A percentile compares a stretch with the other conserved stretches of the same genome.
phyloP scores from a whole-genome alignment of 1,284 basidiomycete species.

The Rhodotorula sp. region DNA sequence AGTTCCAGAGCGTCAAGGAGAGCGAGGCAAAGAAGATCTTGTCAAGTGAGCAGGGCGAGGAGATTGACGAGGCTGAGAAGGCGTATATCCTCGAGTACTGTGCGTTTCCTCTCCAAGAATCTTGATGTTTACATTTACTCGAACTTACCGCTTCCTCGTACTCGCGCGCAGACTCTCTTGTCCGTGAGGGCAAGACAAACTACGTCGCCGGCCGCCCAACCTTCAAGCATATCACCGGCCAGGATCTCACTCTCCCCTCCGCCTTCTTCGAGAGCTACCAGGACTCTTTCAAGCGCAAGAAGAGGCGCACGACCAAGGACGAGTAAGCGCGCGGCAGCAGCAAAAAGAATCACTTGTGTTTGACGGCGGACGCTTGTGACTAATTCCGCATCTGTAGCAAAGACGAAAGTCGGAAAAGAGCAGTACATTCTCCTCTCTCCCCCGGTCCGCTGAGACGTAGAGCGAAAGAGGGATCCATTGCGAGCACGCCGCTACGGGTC shows the following conservation, averaged over 20 bases:
- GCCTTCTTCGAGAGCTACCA: constrained; percentile 8
- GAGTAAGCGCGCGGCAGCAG: not conserved
- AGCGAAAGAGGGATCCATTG: too few relatives aligned
- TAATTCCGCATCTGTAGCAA: too few relatives aligned
- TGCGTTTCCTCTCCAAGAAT: not conserved
- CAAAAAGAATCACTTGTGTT: not conserved
- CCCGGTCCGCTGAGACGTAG: too few relatives aligned
- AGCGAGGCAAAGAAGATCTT: constrained; percentile 17
- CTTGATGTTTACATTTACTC: not conserved
- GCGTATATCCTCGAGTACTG: constrained; percentile 19
- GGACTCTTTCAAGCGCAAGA: constrained; percentile 17
- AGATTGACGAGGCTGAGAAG: constrained; percentile 7
- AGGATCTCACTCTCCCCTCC: constrained; percentile 1
- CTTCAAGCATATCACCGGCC: constrained; percentile 10
- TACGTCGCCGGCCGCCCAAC: constrained; percentile 6
- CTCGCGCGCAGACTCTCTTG: constrained; percentile 2
- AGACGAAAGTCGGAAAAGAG: not conserved
- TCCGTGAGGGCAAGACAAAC: constrained; percentile 8
- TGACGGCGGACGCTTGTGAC: too few relatives aligned
- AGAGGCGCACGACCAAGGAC: constrained; percentile 2
- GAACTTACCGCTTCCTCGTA: not conserved
- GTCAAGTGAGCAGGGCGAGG: not conserved
- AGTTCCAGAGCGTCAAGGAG: constrained; percentile 11
- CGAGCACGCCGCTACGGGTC: constrained; percentile 23
- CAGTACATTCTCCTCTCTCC: not conserved